These are phyloP conservation scores for Trichaptum fuscoviolaceum DNA, from an alignment of 768 basidiomycete species.

Conservation along the genomic window DNA sequence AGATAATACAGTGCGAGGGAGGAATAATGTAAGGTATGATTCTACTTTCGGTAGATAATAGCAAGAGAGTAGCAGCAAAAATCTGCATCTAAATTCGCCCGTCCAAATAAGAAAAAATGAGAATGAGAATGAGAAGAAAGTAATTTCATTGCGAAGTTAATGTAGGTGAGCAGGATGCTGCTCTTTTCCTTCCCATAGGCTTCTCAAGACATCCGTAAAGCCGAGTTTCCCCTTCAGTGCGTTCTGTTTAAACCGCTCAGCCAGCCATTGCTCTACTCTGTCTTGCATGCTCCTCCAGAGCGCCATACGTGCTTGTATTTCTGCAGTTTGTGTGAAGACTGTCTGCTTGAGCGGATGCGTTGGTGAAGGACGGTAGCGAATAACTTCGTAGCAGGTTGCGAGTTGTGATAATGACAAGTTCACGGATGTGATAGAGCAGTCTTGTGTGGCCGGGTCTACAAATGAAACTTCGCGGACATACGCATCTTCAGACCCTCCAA, in stretches of 20 bases:
- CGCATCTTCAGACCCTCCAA: conserved; percentile 91
- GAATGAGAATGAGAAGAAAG: background rate
- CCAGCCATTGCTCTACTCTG: conserved; percentile 79
- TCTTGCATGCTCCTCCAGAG: conserved; percentile 81
- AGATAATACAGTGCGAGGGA: background rate
- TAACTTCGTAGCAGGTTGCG: conserved; percentile 85
- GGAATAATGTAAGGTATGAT: background rate
- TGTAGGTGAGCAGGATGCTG: conserved; percentile 31
- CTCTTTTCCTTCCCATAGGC: conserved; percentile 72
- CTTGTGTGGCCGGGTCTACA: conserved; percentile 77
- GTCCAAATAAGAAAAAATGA: background rate
- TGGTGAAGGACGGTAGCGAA: conserved; percentile 75
- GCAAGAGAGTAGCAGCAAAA: background rate
- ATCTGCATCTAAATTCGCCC: background rate
- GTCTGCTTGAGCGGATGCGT: conserved; percentile 43
- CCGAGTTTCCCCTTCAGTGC: conserved; percentile 85
- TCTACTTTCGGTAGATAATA: background rate
- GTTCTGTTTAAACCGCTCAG: conserved; percentile 88
- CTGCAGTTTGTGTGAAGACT: conserved; percentile 82
- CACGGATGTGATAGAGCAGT: conserved; percentile 81
- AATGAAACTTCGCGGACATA: conserved; percentile 94
- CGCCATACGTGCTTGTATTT: conserved; percentile 78
- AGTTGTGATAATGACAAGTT: conserved; percentile 96
- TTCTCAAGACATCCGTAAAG: conserved; percentile 83
- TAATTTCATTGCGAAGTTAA: background rate